These are phyloP conservation scores for Berberis thunbergii DNA, from an alignment of 164 flowering plant species.

Conservation along the genomic window DNA sequence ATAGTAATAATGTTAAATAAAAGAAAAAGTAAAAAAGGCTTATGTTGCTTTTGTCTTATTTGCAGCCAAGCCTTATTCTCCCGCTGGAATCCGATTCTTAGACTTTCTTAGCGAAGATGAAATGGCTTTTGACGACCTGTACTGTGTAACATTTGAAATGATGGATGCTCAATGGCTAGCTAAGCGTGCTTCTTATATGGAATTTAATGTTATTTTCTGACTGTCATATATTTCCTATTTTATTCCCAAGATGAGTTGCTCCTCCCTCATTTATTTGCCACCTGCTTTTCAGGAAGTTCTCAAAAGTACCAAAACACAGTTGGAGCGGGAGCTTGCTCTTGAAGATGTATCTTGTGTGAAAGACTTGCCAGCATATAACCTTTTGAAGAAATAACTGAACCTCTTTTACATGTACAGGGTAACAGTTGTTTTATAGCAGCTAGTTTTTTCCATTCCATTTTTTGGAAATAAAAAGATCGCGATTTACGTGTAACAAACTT, in stretches of 20 bases:
- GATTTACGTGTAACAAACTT: too few relatives aligned
- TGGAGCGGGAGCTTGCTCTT: conserved; percentile 63
- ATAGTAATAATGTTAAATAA: too few relatives aligned
- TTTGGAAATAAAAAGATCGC: too few relatives aligned
- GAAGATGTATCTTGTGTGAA: conserved; percentile 49
- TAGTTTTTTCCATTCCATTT: too few relatives aligned
- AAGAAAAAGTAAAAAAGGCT: too few relatives aligned
- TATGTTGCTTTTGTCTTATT: background rate
- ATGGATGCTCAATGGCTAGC: conserved; percentile 92
- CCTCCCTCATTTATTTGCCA: background rate
- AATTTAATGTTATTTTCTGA: conserved; percentile 47
- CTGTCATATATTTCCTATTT: background rate
- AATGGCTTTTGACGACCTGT: conserved; percentile 71
- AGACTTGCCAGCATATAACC: conserved; percentile 67
- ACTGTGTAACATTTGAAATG: conserved; percentile 58
- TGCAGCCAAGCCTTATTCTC: conserved; percentile 54
- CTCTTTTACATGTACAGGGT: background rate
- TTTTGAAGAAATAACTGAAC: conserved; percentile 22
- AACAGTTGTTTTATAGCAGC: too few relatives aligned
- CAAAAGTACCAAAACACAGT: conserved; percentile 63
- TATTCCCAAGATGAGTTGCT: background rate
- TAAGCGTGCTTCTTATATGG: conserved; percentile 77
- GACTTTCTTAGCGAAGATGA: conserved; percentile 62
- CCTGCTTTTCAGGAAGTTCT: conserved; percentile 54
- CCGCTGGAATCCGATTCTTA: conserved; percentile 48